Conservation (phyloP, 2,329 filamentous ascomycete species). For the Penicillium olsonii region DNA sequence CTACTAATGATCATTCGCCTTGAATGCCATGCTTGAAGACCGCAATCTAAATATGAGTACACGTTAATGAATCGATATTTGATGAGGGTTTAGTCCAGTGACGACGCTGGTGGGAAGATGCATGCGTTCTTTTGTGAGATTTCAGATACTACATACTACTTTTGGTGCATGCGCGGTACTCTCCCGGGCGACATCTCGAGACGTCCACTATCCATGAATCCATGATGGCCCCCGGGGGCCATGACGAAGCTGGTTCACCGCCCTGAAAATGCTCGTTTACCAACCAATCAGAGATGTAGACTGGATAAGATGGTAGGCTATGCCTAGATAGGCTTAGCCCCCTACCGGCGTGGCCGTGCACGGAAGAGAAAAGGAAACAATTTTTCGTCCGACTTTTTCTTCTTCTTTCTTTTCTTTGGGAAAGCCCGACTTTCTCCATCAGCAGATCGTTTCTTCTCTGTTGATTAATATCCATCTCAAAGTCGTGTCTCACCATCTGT, state of each 20-base stretch:
- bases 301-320: conserved; percentile 19
- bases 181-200: no score
- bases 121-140: no score
- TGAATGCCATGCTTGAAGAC: no score
- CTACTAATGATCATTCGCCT: no score
- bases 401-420: conserved; percentile 56
- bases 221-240: no score
- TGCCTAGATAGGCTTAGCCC: conserved; percentile 21
- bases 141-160: no score
- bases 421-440: conserved; percentile 63
- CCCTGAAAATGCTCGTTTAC: conserved; percentile 31
- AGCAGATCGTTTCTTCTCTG: conserved; percentile 51
- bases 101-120: no score
- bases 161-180: no score
- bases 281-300: conserved; percentile 25
- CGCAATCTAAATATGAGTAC: no score
- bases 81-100: no score
- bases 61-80: no score
- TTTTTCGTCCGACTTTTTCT: conserved; percentile 38
- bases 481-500: conserved; percentile 25
- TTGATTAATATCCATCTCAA: conserved; percentile 41
- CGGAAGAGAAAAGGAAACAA: conserved; percentile 32
- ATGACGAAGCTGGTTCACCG: conserved; percentile 24
- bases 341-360: conserved; percentile 22
- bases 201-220: no score